Conservation (phyloP, 257 asterid species). For the Ballota nigra region DNA sequence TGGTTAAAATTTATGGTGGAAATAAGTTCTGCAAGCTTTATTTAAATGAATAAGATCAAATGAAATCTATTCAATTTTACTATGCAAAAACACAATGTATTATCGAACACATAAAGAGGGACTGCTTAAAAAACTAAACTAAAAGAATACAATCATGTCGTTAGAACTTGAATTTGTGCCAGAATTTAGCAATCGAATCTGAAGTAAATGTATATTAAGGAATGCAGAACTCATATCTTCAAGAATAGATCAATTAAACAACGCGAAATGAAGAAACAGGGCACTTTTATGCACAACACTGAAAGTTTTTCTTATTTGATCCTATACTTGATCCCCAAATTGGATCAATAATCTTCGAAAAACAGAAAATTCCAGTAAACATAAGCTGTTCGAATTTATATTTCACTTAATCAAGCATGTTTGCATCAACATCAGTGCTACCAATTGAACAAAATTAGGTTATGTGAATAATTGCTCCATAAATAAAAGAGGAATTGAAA, state of each 20-base stretch:
- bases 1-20: not conserved
- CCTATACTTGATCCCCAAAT: not conserved
- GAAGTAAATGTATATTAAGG: not conserved
- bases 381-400: not conserved
- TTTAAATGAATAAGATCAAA: not conserved
- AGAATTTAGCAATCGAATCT: not conserved
- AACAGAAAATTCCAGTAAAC: not conserved
- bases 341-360: not conserved
- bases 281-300: not conserved
- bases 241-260: not conserved
- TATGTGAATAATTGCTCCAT: too few species aligned
- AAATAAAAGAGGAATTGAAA: not conserved
- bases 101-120: not conserved
- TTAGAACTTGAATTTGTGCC: not conserved
- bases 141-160: not conserved
- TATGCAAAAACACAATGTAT: not conserved
- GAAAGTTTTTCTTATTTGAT: too few species aligned
- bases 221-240: not conserved
- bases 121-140: not conserved
- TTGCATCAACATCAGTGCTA: not conserved
- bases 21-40: not conserved
- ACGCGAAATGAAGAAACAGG: slow-evolving; percentile 5
- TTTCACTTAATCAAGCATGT: not conserved
- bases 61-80: not conserved
- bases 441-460: not conserved